Evolutionary conservation across 179 eudicot genomes (phyloP).

Genomic region (Vitellaria paradoxa): DNA sequence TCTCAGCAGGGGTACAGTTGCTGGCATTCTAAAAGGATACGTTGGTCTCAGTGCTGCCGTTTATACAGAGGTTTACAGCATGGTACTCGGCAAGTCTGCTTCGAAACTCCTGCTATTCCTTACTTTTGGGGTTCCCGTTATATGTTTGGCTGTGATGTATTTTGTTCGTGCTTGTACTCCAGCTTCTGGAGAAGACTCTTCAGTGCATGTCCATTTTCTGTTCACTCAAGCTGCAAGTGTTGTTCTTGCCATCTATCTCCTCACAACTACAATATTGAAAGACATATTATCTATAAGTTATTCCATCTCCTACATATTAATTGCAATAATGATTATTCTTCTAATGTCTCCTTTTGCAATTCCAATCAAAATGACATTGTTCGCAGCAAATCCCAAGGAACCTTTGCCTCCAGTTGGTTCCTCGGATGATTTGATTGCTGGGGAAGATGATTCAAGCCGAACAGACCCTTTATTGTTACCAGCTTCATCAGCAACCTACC

Average conservation of each 20-base stretch:
- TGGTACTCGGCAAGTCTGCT: conserved; percentile 54
- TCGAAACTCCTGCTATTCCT: conserved; percentile 56
- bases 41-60: conserved; percentile 82
- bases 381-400: conserved; percentile 36
- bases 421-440: conserved; percentile 24
- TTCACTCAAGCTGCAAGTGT: conserved; percentile 70
- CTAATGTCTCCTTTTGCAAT: conserved; percentile 81
- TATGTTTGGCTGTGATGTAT: conserved; percentile 64
- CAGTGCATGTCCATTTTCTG: conserved; percentile 56
- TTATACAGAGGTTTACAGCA: conserved; percentile 55
- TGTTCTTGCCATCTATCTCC: conserved; percentile 60
- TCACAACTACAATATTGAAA: conserved; percentile 52
- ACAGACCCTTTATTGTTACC: conserved; percentile 52
- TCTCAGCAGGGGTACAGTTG: conserved; percentile 83
- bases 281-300: conserved; percentile 33
- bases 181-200: conserved; percentile 63
- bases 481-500: conserved; percentile 46
- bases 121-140: conserved; percentile 59
- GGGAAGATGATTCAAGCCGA: conserved; percentile 22
- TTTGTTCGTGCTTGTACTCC: conserved; percentile 80
- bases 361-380: conserved; percentile 84
- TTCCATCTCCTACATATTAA: conserved; percentile 43
- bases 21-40: conserved; percentile 88
- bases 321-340: conserved; percentile 54
- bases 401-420: conserved; percentile 25